These are phyloP conservation scores for apple (Malus domestica) DNA, from an alignment of 306 rosid genomes.

Conservation along the genomic window DNA sequence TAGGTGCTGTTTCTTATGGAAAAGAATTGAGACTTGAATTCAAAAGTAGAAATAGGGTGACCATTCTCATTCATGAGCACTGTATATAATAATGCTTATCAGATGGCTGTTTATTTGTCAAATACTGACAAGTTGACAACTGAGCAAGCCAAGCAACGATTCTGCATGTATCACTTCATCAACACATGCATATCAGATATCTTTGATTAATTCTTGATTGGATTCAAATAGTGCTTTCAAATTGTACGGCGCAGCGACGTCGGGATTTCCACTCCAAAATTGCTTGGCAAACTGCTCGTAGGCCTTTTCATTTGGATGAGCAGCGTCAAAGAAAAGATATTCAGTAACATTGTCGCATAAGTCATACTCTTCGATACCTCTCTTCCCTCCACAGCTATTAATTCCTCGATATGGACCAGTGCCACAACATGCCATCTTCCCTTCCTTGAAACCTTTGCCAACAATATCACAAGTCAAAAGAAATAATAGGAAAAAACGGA, in stretches of 20 bases:
- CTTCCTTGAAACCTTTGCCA: constrained; percentile 26
- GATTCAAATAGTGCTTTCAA: constrained; percentile 1
- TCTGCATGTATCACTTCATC: too few relatives aligned
- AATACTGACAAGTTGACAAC: too few relatives aligned
- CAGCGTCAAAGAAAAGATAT: constrained; percentile 34
- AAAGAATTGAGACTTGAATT: too few relatives aligned
- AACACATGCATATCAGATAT: background rate
- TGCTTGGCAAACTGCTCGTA: constrained; percentile 19
- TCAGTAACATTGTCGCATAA: constrained; percentile 30
- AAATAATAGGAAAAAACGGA: too few relatives aligned
- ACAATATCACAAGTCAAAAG: background rate
- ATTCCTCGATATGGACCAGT: constrained; percentile 43
- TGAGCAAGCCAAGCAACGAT: too few relatives aligned
- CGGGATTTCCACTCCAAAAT: constrained; percentile 28
- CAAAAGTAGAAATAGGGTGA: too few relatives aligned
- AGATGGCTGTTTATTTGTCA: too few relatives aligned
- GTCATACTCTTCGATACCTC: constrained; percentile 18
- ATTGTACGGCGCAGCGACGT: constrained; percentile 21
- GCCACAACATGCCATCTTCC: constrained; percentile 47
- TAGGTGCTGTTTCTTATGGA: too few relatives aligned
- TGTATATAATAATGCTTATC: too few relatives aligned
- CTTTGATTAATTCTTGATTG: background rate
- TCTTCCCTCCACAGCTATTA: constrained; percentile 47
- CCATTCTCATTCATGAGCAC: too few relatives aligned
- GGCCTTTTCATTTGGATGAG: constrained; percentile 35